A percentile compares a stretch with the other conserved stretches of the same genome.
Evolutionary conservation across 2,329 filamentous ascomycete species (phyloP).

Genomic region (Daldinia eschscholtzii): DNA sequence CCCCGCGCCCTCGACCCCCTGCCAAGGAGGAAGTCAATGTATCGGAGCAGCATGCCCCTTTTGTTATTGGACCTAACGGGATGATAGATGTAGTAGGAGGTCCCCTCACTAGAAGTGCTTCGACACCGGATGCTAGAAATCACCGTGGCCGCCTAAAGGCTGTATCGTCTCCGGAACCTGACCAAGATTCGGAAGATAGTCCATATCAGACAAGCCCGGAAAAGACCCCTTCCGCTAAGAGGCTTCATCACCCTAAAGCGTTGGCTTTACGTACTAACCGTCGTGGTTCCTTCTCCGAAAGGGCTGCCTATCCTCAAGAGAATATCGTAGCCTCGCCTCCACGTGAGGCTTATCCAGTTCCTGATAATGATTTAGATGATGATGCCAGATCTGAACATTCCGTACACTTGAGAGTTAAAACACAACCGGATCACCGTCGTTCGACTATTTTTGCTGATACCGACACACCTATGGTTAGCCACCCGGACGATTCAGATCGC

Average conservation of each 20-base stretch:
- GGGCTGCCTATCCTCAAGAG: slow-evolving; percentile 39
- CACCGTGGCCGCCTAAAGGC: slow-evolving; percentile 43
- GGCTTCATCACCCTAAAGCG: slow-evolving; percentile 46
- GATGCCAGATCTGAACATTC: slow-evolving; percentile 38
- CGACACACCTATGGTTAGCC: slow-evolving; percentile 49
- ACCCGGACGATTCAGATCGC: slow-evolving; percentile 47
- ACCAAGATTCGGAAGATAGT: slow-evolving; percentile 47
- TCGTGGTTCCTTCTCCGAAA: slow-evolving; percentile 47
- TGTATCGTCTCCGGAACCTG: slow-evolving; percentile 40
- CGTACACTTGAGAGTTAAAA: slow-evolving; percentile 41
- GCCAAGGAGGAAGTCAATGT: slow-evolving; percentile 41
- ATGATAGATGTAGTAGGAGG: slow-evolving; percentile 47
- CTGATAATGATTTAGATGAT: slow-evolving; percentile 42
- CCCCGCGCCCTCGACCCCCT: slow-evolving; percentile 45
- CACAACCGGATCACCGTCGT: slow-evolving; percentile 43
- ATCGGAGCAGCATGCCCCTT: slow-evolving; percentile 43
- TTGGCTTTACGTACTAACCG: slow-evolving; percentile 44
- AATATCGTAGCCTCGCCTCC: slow-evolving; percentile 40
- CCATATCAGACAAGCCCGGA: slow-evolving; percentile 49
- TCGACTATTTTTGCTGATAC: slow-evolving; percentile 51
- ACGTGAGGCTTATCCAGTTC: slow-evolving; percentile 43
- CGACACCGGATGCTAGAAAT: slow-evolving; percentile 51
- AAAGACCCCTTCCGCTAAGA: slow-evolving; percentile 49
- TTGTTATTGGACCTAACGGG: slow-evolving; percentile 49
- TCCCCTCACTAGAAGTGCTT: slow-evolving; percentile 50